Percentiles rank a stretch among this genome's conserved stretches.
Evolutionary conservation across 1,284 basidiomycete genomes (phyloP).

Genomic region (Sporisorium sorghi): DNA sequence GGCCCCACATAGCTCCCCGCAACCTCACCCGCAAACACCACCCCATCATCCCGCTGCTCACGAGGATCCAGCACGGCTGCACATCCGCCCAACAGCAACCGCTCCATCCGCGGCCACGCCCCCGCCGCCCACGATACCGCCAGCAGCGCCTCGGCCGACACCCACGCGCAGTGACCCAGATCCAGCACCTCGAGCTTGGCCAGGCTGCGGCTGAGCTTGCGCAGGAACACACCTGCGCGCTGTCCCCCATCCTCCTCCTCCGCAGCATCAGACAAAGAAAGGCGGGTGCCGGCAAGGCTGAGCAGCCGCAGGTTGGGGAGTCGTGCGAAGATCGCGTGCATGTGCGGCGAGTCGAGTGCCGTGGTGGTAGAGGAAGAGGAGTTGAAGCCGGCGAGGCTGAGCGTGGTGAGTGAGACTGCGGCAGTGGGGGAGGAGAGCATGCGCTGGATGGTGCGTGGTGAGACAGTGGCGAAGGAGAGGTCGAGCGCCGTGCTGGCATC

Average conservation of each 20-base stretch:
- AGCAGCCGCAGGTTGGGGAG: constrained; percentile 42
- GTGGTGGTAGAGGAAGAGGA: not conserved
- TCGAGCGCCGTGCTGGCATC: constrained; percentile 21
- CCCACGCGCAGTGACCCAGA: constrained; percentile 44
- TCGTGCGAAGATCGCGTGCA: constrained; percentile 17
- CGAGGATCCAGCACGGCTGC: constrained; percentile 15
- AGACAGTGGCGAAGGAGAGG: constrained; percentile 34
- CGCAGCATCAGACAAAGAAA: too few relatives aligned
- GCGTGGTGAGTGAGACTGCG: constrained; percentile 23
- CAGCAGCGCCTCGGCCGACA: constrained; percentile 26
- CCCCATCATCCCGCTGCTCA: not conserved
- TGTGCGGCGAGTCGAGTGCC: constrained; percentile 9
- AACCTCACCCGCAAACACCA: not conserved
- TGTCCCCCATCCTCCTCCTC: constrained; percentile 4
- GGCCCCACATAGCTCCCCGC: constrained; percentile 11
- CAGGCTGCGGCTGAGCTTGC: constrained; percentile 31
- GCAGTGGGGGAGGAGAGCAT: constrained; percentile 4
- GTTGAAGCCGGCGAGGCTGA: constrained; percentile 40
- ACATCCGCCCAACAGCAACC: constrained; percentile 26
- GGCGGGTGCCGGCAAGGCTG: constrained; percentile 37
- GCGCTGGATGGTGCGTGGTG: constrained; percentile 15
- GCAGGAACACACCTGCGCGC: constrained; percentile 27
- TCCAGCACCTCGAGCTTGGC: constrained; percentile 36
- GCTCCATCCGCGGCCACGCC: constrained; percentile 26
- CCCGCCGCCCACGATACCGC: constrained; percentile 24